Conservation (phyloP, 164 flowering plant genomes). For the Stephania yunnanensis region DNA sequence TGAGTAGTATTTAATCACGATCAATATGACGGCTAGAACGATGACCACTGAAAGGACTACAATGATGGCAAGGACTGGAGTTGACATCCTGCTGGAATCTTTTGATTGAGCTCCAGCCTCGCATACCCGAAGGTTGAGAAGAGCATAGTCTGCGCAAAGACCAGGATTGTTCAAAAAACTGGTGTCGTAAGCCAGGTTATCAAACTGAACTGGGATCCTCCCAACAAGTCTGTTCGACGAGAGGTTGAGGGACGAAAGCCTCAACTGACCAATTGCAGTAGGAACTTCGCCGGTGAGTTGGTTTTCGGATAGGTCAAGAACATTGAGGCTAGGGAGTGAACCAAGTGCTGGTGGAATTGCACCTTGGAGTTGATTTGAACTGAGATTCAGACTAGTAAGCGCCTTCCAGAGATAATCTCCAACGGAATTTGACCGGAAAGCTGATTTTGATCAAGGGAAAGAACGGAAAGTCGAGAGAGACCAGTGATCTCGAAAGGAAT, state of each 20-base stretch:
- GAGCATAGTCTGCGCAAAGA: constrained; percentile 31
- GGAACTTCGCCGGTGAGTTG: constrained; percentile 46
- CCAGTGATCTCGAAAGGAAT: constrained; percentile 39
- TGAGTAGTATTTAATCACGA: constrained; percentile 12
- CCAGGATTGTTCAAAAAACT: constrained; percentile 51
- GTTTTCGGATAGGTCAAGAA: constrained; percentile 43
- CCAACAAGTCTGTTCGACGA: constrained; percentile 47
- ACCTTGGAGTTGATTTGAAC: constrained; percentile 41
- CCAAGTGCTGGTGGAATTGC: constrained; percentile 36
- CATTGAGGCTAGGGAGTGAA: constrained; percentile 23
- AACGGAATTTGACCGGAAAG: constrained; percentile 40
- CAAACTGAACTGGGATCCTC: constrained; percentile 30
- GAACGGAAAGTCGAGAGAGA: constrained; percentile 26
- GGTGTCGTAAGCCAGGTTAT: constrained; percentile 23
- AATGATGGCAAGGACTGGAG: constrained; percentile 17
- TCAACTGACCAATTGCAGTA: constrained; percentile 19
- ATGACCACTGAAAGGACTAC: constrained; percentile 10
- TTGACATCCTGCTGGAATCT: constrained; percentile 12
- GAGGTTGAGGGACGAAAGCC: constrained; percentile 32
- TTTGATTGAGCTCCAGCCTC: not conserved
- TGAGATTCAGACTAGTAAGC: constrained; percentile 29
- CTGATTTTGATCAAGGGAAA: constrained; percentile 41
- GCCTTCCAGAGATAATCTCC: constrained; percentile 38
- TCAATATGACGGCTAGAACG: constrained; percentile 2
- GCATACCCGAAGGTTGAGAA: constrained; percentile 21